A percentile compares a stretch with the other conserved stretches of the same genome.
These are phyloP conservation scores for Salvia splendens DNA, from an alignment of 257 asterid species.

Conservation along the genomic window DNA sequence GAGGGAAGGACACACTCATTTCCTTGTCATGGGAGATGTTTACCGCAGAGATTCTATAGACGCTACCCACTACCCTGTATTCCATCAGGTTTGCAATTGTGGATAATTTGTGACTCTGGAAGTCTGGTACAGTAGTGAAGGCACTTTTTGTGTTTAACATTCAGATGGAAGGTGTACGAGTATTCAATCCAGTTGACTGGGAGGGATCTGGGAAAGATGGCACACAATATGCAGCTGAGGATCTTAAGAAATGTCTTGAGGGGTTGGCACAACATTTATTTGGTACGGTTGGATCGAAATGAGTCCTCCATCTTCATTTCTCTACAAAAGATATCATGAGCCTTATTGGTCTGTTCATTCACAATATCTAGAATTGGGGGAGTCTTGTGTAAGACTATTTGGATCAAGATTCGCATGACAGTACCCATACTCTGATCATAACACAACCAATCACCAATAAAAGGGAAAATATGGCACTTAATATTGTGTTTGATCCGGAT, in stretches of 20 bases:
- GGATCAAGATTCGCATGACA: not conserved
- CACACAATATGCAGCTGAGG: slow-evolving; percentile 80
- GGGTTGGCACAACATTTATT: slow-evolving; percentile 88
- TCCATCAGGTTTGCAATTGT: slow-evolving; percentile 74
- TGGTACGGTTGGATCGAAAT: slow-evolving; percentile 46
- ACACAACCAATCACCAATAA: no score
- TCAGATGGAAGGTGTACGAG: slow-evolving; percentile 99
- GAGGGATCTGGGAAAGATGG: slow-evolving; percentile 72
- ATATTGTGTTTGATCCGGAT: no score
- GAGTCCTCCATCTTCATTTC: slow-evolving; percentile 17
- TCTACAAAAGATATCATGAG: slow-evolving; percentile 3
- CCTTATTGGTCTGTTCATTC: slow-evolving; percentile 8
- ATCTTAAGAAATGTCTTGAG: slow-evolving; percentile 91
- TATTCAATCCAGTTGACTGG: slow-evolving; percentile 62
- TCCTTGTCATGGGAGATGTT: slow-evolving; percentile 94
- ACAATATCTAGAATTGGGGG: not conserved
- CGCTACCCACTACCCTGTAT: slow-evolving; percentile 96
- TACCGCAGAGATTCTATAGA: slow-evolving; percentile 95
- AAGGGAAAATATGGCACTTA: no score
- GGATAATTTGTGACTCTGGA: slow-evolving; percentile 16
- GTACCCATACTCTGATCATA: no score
- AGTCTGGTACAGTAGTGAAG: slow-evolving; percentile 27
- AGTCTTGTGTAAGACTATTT: not conserved
- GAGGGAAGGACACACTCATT: slow-evolving; percentile 68
- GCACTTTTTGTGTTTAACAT: slow-evolving; percentile 18